A percentile compares a stretch with the other conserved stretches of the same genome.
phyloP scores from a whole-genome alignment of 2,329 filamentous ascomycete species.

The Lachnellula occidentalis region DNA sequence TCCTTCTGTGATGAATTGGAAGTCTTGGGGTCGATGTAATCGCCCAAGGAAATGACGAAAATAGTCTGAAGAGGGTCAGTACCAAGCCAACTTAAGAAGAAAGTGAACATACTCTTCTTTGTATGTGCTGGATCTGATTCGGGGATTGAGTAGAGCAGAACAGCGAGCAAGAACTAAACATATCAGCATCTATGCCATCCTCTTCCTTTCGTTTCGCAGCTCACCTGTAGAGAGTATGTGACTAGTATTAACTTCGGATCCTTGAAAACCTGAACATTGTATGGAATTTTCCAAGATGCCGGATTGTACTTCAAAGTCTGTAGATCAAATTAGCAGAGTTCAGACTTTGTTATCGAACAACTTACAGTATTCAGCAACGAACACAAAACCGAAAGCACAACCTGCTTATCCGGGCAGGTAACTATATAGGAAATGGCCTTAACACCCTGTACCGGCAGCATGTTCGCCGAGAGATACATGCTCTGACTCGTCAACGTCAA shows the following conservation, averaged over 20 bases:
- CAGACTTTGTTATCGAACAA: constrained; percentile 20
- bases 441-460: constrained; percentile 77
- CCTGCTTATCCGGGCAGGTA: constrained; percentile 82
- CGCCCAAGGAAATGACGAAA: constrained; percentile 80
- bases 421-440: constrained; percentile 84
- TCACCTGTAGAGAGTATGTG: constrained; percentile 70
- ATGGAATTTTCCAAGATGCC: constrained; percentile 87
- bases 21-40: constrained; percentile 88
- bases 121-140: constrained; percentile 60
- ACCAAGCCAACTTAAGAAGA: background rate
- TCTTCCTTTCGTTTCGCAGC: background rate
- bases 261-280: constrained; percentile 87
- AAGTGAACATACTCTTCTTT: constrained; percentile 54
- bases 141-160: constrained; percentile 82
- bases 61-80: constrained; percentile 47
- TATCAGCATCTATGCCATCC: constrained; percentile 4
- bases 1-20: constrained; percentile 93
- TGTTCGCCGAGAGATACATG: constrained; percentile 81
- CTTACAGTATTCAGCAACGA: constrained; percentile 88
- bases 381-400: constrained; percentile 83
- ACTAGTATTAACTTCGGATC: constrained; percentile 87
- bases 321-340: background rate
- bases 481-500: constrained; percentile 83
- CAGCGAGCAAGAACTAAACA: constrained; percentile 70
- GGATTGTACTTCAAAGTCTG: constrained; percentile 94